These are phyloP conservation scores for Asparagopsis taxiformis DNA, from an alignment of 31 red algal genomes.

Conservation along the genomic window DNA sequence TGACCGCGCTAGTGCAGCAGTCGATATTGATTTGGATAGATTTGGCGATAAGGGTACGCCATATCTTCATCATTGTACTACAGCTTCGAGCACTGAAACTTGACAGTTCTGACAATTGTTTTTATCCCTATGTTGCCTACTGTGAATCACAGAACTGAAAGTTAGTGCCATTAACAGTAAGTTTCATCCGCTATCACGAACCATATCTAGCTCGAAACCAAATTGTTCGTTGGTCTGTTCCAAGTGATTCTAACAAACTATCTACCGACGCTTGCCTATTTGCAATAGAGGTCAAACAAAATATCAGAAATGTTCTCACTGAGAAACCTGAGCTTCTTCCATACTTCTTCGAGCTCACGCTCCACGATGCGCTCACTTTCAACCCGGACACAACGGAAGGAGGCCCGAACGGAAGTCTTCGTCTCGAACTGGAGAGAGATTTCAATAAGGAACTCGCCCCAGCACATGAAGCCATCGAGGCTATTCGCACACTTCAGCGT, in stretches of 20 bases:
- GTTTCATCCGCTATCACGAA: conserved; percentile 2
- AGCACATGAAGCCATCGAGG: conserved; percentile 62
- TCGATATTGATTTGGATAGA: conserved; percentile 61
- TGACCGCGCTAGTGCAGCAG: conserved; percentile 19
- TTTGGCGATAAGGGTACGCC: conserved; percentile 75
- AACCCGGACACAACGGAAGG: conserved; percentile 71
- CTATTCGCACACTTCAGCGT: conserved; percentile 43
- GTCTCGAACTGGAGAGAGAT: conserved; percentile 64
- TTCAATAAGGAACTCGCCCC: conserved; percentile 44
- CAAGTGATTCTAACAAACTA: too few species aligned
- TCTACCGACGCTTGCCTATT: neutral
- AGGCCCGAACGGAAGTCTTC: conserved; percentile 85
- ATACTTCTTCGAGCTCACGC: conserved; percentile 69
- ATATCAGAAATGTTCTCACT: conserved; percentile 77
- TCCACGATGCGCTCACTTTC: conserved; percentile 90
- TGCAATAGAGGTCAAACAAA: conserved; percentile 78
- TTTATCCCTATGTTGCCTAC: neutral
- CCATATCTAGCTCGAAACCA: neutral
- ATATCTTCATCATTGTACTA: neutral
- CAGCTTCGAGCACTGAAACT: neutral
- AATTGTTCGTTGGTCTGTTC: too few species aligned
- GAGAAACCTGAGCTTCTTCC: conserved; percentile 74
- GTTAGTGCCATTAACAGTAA: conserved; percentile 86
- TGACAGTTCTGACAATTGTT: conserved; percentile 9
- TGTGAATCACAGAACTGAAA: conserved; percentile 53